Evolutionary conservation across 73 alveolate genomes (phyloP), one percentile per base, ranked within the genome.

Genomic region (Loxodes magnus): DNA sequence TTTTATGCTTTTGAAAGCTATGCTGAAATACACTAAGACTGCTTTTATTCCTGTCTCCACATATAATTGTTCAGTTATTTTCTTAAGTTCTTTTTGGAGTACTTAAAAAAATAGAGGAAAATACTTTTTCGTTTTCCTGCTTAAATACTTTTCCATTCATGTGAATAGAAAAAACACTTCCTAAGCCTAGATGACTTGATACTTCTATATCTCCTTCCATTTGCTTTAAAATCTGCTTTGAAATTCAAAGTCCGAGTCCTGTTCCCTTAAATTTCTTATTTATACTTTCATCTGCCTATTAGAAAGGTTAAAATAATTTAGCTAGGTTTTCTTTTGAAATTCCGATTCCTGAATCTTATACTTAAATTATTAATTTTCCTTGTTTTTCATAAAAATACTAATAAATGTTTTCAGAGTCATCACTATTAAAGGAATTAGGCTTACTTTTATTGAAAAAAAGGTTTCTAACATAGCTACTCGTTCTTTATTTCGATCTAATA

Each of bases 181-280:
- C n/a, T n/a, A n/a, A n/a, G n/a, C n/a, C n/a, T n/a, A n/a, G n/a
- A n/a, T n/a, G n/a, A n/a, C n/a, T n/a, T n/a, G n/a, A n/a, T n/a
- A n/a, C n/a, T n/a, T n/a, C n/a, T n/a, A n/a, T n/a, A n/a, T n/a
- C n/a, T n/a, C n/a, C n/a, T n/a, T n/a, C n/a, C n/a, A n/a, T n/a
- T n/a, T n/a, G n/a, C n/a, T n/a, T n/a, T n/a, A n/a, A n/a, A n/a
- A n/a, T n/a, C n/a, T n/a, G n/a, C n/a, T 30, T 46, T 5, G 62
- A 46, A 9, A 46, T 46, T 19, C 62, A 46, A 5, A 46, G 59
- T 9, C 60, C 60, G 6, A 46, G 59, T 6, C 60, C 60, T 6
- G 60, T 46, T 9, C 60, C 60, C 26, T 57, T 57, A 30, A 16
- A 46, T n/a, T n/a, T 15, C 26, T 30, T 15, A 20, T 51, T n/a